These are phyloP conservation scores for Parsonsia alboflavescens DNA, from an alignment of 257 asterid genomes.

Conservation along the genomic window DNA sequence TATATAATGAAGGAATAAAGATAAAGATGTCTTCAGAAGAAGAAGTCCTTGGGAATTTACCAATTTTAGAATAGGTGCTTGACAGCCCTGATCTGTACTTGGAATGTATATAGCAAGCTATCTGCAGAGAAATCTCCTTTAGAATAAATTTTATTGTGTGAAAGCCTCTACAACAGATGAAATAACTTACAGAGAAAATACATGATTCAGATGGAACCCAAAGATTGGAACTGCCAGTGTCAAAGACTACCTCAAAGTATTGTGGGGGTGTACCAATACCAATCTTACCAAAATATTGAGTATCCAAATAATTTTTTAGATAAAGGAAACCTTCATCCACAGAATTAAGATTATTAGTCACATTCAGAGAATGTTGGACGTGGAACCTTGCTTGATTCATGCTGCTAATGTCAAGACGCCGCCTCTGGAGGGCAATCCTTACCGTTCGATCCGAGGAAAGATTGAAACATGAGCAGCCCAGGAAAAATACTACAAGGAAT, in stretches of 20 bases:
- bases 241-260: conserved; percentile 30
- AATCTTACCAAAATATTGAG: conserved; percentile 28
- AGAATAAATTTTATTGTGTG: background rate
- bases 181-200: conserved; percentile 28
- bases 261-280: conserved; percentile 38
- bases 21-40: background rate
- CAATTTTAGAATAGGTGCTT: conserved; percentile 24
- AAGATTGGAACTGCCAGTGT: conserved; percentile 35
- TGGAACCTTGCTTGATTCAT: background rate
- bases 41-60: background rate
- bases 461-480: background rate
- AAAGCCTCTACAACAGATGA: background rate
- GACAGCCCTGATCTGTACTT: conserved; percentile 26
- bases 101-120: conserved; percentile 30
- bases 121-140: conserved; percentile 13
- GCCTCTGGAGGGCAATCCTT: background rate
- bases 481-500: background rate
- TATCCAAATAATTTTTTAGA: conserved; percentile 16
- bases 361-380: background rate
- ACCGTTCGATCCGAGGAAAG: background rate
- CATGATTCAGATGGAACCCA: conserved; percentile 41
- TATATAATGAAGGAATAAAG: background rate
- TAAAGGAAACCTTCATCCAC: background rate
- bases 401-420: background rate
- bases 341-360: background rate